Conservation (phyloP, 1,284 basidiomycete genomes). For the Cyathus olla region DNA sequence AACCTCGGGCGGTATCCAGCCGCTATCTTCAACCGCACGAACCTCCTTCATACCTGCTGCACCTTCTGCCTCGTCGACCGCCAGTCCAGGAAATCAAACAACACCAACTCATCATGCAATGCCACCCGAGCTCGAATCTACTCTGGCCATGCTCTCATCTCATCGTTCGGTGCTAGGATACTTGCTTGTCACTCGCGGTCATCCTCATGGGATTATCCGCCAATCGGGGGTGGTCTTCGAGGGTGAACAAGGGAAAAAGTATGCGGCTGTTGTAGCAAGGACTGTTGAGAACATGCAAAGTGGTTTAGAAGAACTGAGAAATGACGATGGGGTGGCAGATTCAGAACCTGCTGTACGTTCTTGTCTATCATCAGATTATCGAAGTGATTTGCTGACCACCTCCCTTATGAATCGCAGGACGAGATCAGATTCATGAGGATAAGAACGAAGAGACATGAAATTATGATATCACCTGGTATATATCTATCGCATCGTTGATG, state of each 20-base stretch:
- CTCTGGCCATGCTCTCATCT: constrained; percentile 78
- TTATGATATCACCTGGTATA: constrained; percentile 94
- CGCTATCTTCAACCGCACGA: constrained; percentile 10
- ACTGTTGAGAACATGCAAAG: constrained; percentile 83
- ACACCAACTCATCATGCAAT: constrained; percentile 38
- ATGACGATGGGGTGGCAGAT: constrained; percentile 59
- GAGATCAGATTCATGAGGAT: constrained; percentile 91
- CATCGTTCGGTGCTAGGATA: constrained; percentile 91
- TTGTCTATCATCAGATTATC: no score
- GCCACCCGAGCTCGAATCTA: constrained; percentile 81
- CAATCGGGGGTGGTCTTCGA: constrained; percentile 90
- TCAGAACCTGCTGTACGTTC: no score
- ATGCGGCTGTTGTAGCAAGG: constrained; percentile 81
- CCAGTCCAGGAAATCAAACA: constrained; percentile 1
- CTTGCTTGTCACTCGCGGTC: constrained; percentile 80
- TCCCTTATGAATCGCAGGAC: constrained; percentile 64
- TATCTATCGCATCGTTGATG: no score
- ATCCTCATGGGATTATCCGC: constrained; percentile 80
- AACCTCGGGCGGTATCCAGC: neutral
- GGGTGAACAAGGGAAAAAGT: constrained; percentile 85
- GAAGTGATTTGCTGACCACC: no score
- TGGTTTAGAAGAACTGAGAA: constrained; percentile 79
- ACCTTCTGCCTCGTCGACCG: neutral
- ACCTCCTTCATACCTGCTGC: constrained; percentile 2
- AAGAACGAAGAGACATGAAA: constrained; percentile 90